These are phyloP conservation scores for Eutrema heterophyllum DNA, from an alignment of 345 rosid genomes.

Conservation along the genomic window DNA sequence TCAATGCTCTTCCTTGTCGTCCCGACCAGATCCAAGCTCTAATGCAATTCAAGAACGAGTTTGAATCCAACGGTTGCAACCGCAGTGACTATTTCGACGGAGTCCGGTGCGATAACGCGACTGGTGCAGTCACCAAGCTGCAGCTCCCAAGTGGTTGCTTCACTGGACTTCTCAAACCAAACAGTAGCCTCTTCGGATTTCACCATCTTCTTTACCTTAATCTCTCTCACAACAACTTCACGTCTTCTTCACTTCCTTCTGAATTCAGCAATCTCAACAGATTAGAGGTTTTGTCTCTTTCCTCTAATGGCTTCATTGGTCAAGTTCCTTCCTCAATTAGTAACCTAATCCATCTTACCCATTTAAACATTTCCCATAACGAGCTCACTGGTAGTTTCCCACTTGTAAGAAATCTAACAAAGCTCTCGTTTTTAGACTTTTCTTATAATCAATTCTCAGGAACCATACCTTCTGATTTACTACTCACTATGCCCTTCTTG, in stretches of 20 bases:
- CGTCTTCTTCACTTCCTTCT: not conserved
- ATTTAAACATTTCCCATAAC: not conserved
- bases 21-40: conserved; percentile 3
- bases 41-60: conserved; percentile 4
- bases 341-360: not conserved
- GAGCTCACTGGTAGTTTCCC: not conserved
- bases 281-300: not conserved
- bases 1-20: not conserved
- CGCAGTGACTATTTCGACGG: not conserved
- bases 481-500: not conserved
- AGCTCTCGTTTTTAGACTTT: not conserved
- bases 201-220: not conserved
- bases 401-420: not conserved
- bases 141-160: too few relatives aligned
- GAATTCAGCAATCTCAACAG: not conserved
- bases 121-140: not conserved
- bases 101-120: not conserved
- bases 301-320: not conserved
- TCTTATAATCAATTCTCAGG: not conserved
- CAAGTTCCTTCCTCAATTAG: not conserved
- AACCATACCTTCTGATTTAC: not conserved
- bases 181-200: not conserved
- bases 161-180: not conserved
- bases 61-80: not conserved
- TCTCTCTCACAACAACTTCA: conserved; percentile 1